phyloP scores from a whole-genome alignment of 2,329 filamentous ascomycete genomes.

The Neurospora crassa region DNA sequence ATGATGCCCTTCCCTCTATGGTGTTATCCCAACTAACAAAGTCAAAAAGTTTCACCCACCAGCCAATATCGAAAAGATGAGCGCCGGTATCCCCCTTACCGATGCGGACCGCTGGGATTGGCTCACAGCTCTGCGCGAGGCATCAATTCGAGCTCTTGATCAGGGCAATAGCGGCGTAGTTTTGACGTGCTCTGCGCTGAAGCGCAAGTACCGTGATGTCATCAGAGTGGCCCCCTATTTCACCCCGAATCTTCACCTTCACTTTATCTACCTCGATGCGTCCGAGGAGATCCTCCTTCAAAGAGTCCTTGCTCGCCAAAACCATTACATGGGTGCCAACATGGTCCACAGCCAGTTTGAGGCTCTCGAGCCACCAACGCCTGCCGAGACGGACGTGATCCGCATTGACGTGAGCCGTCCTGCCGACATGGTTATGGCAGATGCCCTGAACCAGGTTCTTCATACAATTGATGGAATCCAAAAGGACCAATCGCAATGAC shows the following conservation, averaged over 20 bases:
- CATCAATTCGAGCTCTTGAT: constrained; percentile 47
- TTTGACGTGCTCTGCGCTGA: constrained; percentile 89
- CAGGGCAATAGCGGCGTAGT: constrained; percentile 66
- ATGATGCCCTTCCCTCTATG: constrained; percentile 10
- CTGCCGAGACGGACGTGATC: constrained; percentile 63
- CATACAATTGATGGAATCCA: constrained; percentile 39
- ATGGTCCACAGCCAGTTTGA: constrained; percentile 94
- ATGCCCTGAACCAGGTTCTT: constrained; percentile 48
- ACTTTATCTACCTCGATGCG: constrained; percentile 87
- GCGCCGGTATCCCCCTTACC: constrained; percentile 69
- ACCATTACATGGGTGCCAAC: constrained; percentile 89
- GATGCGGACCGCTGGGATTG: constrained; percentile 97
- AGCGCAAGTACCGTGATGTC: constrained; percentile 93
- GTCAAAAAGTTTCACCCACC: constrained; percentile 56
- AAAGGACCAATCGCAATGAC: background rate
- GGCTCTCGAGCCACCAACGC: constrained; percentile 70
- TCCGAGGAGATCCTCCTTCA: constrained; percentile 64
- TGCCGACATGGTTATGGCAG: constrained; percentile 48
- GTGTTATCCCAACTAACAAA: constrained; percentile 3
- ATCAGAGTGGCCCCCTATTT: constrained; percentile 74
- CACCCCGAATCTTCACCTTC: constrained; percentile 62
- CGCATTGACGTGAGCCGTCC: constrained; percentile 57
- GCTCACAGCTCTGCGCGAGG: constrained; percentile 70
- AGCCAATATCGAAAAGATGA: constrained; percentile 88
- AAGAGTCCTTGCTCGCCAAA: constrained; percentile 64